Base-by-base conservation (phyloP, 2,329 filamentous ascomycete species). In the Emmonsiellopsis sp. region DNA sequence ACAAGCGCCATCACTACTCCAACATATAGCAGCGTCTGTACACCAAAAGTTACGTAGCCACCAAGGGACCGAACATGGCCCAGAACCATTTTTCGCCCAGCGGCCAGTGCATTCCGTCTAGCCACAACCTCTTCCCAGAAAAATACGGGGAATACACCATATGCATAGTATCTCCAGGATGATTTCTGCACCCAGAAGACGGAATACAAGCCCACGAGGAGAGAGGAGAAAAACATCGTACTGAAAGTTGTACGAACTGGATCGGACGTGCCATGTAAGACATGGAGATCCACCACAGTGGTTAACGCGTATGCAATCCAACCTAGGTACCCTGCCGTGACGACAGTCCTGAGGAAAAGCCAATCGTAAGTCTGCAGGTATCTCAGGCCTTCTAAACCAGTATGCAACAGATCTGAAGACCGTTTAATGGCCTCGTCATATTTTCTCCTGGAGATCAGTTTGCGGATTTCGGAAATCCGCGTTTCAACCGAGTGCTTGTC, bases 341-440 rank as follows among this genome's bases (percentile, higher is more conserved):
- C 86, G 49, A 98, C 77, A 2, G 88, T 86, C 56, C 93, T 81
- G 37, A 98, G 74, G 71, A 98, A 98, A 2, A 98, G 77, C 93
- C 93, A 98, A 72, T 98, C 93, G 63, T 98, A 98, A 0, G 91
- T 98, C 70, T 98, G 93, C 31, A 98, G 78, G 67, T 98, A 98
- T 49, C 93, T 82, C 56, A 98, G 74, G 6, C 93, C 93, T 56
- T 89, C 81, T 1, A 98, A 77, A 1, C 83, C 86, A 49, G 88
- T 73, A 55, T 86, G 80, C 56, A 97, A 87, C 11, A 98, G 76
- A 32, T 83, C 80, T 42, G 86, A 83, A 1, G 88, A 89, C 62
- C 87, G 81, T 54, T 82, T 76, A 61, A 97, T 95, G 1, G 92
- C 88, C 60, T 88, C 81, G 53, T 92, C 83, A 58, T 84, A 84